A percentile compares a stretch with the other conserved stretches of the same genome.
Conservation (phyloP, 306 rosid genomes). For the Quercus bicolor region DNA sequence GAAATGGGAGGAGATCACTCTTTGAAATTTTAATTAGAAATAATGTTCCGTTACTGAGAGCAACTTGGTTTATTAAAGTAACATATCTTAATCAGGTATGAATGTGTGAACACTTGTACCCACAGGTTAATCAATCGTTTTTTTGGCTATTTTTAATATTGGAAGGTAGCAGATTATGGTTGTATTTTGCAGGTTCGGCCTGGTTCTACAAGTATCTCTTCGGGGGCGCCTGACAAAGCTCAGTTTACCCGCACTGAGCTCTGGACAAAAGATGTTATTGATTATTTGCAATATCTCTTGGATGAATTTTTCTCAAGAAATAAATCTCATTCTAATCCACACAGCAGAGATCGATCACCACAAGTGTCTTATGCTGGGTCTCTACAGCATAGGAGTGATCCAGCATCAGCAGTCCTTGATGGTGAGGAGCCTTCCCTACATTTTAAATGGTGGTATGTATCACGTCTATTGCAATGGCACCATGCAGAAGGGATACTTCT, state of each 20-base stretch:
- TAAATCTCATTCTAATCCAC: slow-evolving; percentile 46
- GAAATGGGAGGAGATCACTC: slow-evolving; percentile 65
- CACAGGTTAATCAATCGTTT: neutral
- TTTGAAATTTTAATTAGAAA: slow-evolving; percentile 83
- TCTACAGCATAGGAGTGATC: slow-evolving; percentile 53
- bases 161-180: slow-evolving; percentile 33
- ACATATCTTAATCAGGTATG: slow-evolving; percentile 88
- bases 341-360: slow-evolving; percentile 56
- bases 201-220: slow-evolving; percentile 54
- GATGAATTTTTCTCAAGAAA: slow-evolving; percentile 72
- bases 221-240: slow-evolving; percentile 67
- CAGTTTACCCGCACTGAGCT: slow-evolving; percentile 80
- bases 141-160: slow-evolving; percentile 12
- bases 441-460: slow-evolving; percentile 92
- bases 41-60: slow-evolving; percentile 92
- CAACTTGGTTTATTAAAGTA: slow-evolving; percentile 93
- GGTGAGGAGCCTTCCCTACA: slow-evolving; percentile 78
- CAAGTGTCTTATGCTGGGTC: slow-evolving; percentile 60
- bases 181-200: slow-evolving; percentile 65
- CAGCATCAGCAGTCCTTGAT: slow-evolving; percentile 44
- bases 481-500: slow-evolving; percentile 81
- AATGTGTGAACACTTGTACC: slow-evolving; percentile 9
- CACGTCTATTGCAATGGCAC: slow-evolving; percentile 91
- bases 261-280: slow-evolving; percentile 91
- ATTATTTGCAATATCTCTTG: slow-evolving; percentile 74